Percentiles rank a stretch among this genome's conserved stretches.
Conservation (phyloP, 371 early-diverging fungal species). For the Rhizopus stolonifer region DNA sequence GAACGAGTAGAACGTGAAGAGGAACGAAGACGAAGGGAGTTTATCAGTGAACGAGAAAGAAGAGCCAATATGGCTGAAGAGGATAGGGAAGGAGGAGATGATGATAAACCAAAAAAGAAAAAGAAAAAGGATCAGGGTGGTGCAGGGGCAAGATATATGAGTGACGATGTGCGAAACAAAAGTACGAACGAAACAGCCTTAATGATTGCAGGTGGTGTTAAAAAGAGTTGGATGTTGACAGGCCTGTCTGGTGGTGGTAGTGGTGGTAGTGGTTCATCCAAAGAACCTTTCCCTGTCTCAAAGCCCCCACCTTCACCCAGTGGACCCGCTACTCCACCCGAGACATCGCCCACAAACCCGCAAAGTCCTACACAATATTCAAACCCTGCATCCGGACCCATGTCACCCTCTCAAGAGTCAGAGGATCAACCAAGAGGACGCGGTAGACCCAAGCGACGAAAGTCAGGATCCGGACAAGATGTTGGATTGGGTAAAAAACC, state of each 20-base stretch:
- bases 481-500: constrained; percentile 9
- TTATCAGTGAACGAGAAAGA: constrained; percentile 48
- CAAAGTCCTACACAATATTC: constrained; percentile 1
- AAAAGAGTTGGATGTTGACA: constrained; percentile 78
- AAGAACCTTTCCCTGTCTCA: constrained; percentile 13
- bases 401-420: neutral
- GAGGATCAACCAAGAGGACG: constrained; percentile 43
- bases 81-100: constrained; percentile 40
- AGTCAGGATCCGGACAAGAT: constrained; percentile 22
- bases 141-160: constrained; percentile 63
- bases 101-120: constrained; percentile 50
- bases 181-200: constrained; percentile 73
- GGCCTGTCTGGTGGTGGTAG: constrained; percentile 21
- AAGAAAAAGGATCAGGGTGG: constrained; percentile 56
- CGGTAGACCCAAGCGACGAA: constrained; percentile 36
- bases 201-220: constrained; percentile 70
- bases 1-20: constrained; percentile 74
- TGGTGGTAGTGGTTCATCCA: constrained; percentile 1
- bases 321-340: constrained; percentile 4
- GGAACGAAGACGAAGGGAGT: constrained; percentile 59
- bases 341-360: constrained; percentile 12
- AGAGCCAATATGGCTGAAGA: constrained; percentile 51
- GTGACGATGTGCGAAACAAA: constrained; percentile 68
- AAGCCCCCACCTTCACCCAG: constrained; percentile 14
- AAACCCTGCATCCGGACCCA: neutral